Conservation (phyloP, 495 filamentous ascomycete species). For the Tuber indicum region DNA sequence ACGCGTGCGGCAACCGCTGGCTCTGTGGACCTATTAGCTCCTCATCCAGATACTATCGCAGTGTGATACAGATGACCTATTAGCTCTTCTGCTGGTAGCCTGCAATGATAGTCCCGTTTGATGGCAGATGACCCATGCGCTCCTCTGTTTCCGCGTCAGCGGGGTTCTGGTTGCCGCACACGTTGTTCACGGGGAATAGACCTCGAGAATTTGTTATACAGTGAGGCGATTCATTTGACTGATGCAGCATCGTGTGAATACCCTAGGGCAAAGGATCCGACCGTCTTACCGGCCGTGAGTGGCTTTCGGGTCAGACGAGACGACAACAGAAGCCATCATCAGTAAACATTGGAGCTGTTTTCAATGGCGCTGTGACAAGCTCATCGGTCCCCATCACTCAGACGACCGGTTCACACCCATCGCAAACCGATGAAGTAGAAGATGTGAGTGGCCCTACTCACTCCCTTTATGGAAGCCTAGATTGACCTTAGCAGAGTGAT, state of each 20-base stretch:
- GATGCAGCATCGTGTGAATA: not conserved
- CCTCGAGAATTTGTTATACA: not conserved
- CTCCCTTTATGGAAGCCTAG: not conserved
- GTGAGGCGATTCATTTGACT: not conserved
- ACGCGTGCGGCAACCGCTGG: slow-evolving; percentile 17
- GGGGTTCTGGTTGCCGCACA: slow-evolving; percentile 14
- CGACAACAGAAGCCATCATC: not conserved
- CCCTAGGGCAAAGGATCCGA: slow-evolving; percentile 31
- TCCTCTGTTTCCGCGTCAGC: slow-evolving; percentile 21
- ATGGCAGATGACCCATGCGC: slow-evolving; percentile 27
- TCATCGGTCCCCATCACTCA: slow-evolving; percentile 12
- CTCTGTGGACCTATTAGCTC: slow-evolving; percentile 28
- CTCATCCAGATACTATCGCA: slow-evolving; percentile 26
- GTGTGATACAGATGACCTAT: slow-evolving; percentile 26
- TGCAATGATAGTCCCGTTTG: slow-evolving; percentile 21
- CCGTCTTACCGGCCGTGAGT: slow-evolving; percentile 14
- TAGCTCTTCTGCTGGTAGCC: slow-evolving; percentile 26
- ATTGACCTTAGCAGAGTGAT: not conserved
- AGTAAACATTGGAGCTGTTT: slow-evolving; percentile 29
- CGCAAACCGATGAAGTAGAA: slow-evolving; percentile 1
- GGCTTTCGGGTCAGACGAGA: slow-evolving; percentile 13
- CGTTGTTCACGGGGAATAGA: not conserved
- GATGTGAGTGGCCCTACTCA: not conserved
- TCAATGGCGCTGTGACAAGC: slow-evolving; percentile 17
- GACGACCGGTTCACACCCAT: slow-evolving; percentile 11